Evolutionary conservation across 179 eudicot genomes (phyloP), one percentile per base, ranked within the genome.

Genomic region (Drosera spatulata): DNA sequence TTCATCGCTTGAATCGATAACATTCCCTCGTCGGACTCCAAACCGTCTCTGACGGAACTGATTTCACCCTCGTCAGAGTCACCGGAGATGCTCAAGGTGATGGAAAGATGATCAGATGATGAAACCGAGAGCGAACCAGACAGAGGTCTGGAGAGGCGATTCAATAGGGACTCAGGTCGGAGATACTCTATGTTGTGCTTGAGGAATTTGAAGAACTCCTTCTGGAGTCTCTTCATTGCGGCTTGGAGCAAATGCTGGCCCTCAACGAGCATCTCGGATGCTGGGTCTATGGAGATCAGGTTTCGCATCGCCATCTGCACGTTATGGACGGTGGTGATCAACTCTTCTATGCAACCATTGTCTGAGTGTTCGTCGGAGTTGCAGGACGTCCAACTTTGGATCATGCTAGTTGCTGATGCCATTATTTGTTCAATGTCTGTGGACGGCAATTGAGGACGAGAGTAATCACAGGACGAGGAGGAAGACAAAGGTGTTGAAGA

Each of bases 221-320:
- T 73, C 51, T 73, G 60, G 1, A 81, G 67, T 41, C 79, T 61
- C 64, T 67, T 81, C 70, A 81, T 81, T 0, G 83, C 83, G 0
- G 61, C 58, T 53, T 66, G 75, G 79, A 81, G 73, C 54, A 81
- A 48, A 0, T 59, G 62, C 38, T 79, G 81, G 10, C 74, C 76
- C 12, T 59, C 71, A 3, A 76, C 47, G 8, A 81, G 77, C 46
- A 51, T 53, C 0, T 63, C 57, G 4, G 79, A 71, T 65, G 60
- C 61, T 0, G 73, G 56, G 22, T 39, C 51, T 1, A 59, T 62
- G 33, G 67, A 53, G 0, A 65, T 45, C 15, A 71, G 64, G 53
- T 61, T 69, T 7, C 71, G 67, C 79, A 81, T 66, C 2, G 81
- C 71, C 2, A 55, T 4, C 41, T 71, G 79, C 42, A 81, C 33